These are phyloP conservation scores for Claviceps humidiphila DNA, from an alignment of 2,329 filamentous ascomycete genomes.

Conservation along the genomic window DNA sequence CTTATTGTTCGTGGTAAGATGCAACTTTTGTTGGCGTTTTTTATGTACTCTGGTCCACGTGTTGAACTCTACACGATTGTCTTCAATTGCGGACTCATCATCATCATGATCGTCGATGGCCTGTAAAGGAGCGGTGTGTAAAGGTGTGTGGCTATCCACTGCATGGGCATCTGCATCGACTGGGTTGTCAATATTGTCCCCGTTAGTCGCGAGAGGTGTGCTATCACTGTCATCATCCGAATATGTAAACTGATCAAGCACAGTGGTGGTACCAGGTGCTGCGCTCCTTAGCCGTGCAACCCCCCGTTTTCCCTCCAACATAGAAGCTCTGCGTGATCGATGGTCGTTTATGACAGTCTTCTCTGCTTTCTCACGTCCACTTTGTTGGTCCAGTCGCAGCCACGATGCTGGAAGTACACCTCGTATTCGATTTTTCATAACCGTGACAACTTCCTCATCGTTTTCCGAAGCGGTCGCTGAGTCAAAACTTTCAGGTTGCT, in stretches of 20 bases:
- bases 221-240: conserved; percentile 13
- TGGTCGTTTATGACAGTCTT: conserved; percentile 16
- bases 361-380: conserved; percentile 18
- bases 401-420: conserved; percentile 56
- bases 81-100: conserved; percentile 31
- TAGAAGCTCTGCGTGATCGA: conserved; percentile 20
- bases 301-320: conserved; percentile 30
- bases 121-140: background rate
- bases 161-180: background rate
- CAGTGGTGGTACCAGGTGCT: conserved; percentile 14
- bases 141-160: background rate
- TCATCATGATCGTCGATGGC: conserved; percentile 16
- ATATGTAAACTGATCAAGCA: conserved; percentile 31
- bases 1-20: conserved; percentile 12
- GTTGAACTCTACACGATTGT: conserved; percentile 40
- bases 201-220: background rate
- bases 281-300: conserved; percentile 33
- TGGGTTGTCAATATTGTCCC: background rate
- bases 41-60: conserved; percentile 23
- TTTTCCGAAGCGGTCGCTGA: conserved; percentile 22
- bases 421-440: conserved; percentile 34
- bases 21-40: conserved; percentile 25
- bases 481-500: conserved; percentile 4
- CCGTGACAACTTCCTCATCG: conserved; percentile 28
- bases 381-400: conserved; percentile 44